Evolutionary conservation across 192 early-diverging fungal species (phyloP).

Genomic region (Rhizophagus sp.): DNA sequence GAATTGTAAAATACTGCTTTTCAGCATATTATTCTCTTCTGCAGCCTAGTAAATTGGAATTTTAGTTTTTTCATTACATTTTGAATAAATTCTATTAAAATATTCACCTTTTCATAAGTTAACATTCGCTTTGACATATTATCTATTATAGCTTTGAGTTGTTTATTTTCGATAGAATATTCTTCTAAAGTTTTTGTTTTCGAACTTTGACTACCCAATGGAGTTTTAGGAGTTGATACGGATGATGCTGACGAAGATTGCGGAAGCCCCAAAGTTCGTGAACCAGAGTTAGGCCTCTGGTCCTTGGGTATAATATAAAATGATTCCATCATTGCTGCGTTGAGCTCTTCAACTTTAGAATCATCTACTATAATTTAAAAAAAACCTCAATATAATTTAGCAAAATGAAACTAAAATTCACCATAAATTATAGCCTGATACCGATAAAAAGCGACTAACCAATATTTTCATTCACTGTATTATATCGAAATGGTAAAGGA

Average conservation of each 20-base stretch:
- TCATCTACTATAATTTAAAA: background rate
- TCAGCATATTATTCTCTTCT: slow-evolving; percentile 61
- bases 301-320: slow-evolving; percentile 49
- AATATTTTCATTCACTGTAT: background rate
- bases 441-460: slow-evolving; percentile 7
- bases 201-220: background rate
- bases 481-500: slow-evolving; percentile 13
- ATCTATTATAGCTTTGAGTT: slow-evolving; percentile 64
- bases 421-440: background rate
- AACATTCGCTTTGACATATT: slow-evolving; percentile 54
- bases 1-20: slow-evolving; percentile 67
- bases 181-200: slow-evolving; percentile 64
- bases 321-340: slow-evolving; percentile 53
- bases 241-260: background rate
- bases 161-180: slow-evolving; percentile 64
- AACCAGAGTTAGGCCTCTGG: slow-evolving; percentile 18
- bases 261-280: background rate
- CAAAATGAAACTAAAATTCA: background rate
- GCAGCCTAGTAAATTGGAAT: slow-evolving; percentile 43
- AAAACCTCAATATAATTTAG: background rate
- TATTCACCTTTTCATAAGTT: slow-evolving; percentile 56
- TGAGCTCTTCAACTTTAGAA: slow-evolving; percentile 29
- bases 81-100: background rate
- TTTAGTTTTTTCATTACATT: background rate
- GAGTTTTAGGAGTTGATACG: background rate